Conservation (phyloP, 2,329 filamentous ascomycete species). For the Neonectria neomacrospora region DNA sequence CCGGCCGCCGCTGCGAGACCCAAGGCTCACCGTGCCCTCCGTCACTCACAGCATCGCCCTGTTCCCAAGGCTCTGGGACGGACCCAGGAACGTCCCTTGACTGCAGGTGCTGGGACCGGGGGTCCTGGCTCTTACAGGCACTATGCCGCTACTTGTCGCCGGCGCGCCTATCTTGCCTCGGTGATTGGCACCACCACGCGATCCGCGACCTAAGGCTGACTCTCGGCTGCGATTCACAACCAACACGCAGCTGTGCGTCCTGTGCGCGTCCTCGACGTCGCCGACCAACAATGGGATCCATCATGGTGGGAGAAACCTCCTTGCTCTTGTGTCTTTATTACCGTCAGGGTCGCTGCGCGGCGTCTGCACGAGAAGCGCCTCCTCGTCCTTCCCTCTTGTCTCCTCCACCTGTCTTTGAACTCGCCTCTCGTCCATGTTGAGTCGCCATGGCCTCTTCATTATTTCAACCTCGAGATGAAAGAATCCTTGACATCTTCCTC, state of each 20-base stretch:
- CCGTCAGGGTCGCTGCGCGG: constrained; percentile 31
- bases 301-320: constrained; percentile 21
- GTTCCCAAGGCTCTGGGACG: constrained; percentile 40
- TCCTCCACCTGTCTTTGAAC: constrained; percentile 13
- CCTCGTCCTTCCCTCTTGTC: constrained; percentile 27
- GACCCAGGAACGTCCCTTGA: constrained; percentile 20
- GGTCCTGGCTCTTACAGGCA: constrained; percentile 15
- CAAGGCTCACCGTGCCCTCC: constrained; percentile 9
- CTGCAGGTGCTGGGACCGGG: constrained; percentile 14
- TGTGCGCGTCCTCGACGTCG: constrained; percentile 29
- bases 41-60: constrained; percentile 26
- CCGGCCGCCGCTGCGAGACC: constrained; percentile 24
- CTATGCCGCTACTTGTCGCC: constrained; percentile 32
- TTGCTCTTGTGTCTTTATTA: constrained; percentile 38
- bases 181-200: constrained; percentile 42
- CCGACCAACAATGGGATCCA: constrained; percentile 31
- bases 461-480: constrained; percentile 32
- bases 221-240: constrained; percentile 33
- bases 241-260: constrained; percentile 36
- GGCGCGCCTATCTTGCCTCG: constrained; percentile 40
- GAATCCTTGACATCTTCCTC: constrained; percentile 34
- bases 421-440: constrained; percentile 34
- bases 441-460: constrained; percentile 36
- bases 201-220: constrained; percentile 36
- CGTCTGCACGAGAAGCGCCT: constrained; percentile 31